Conservation (phyloP, 257 asterid species). For the Penstemon eatonii region DNA sequence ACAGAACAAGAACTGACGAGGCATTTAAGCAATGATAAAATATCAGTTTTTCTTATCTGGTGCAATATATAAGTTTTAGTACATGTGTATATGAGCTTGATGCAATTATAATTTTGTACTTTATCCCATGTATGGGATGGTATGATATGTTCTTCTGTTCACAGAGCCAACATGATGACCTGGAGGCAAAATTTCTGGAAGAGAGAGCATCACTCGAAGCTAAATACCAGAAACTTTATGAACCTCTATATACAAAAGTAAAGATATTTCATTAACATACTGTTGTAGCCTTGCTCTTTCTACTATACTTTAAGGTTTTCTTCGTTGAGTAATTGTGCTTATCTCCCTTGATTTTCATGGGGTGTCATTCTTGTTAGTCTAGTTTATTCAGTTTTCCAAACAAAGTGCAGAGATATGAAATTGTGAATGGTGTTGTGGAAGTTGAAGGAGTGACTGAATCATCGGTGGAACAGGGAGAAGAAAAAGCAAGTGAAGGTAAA, state of each 20-base stretch:
- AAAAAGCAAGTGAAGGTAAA: slow-evolving; percentile 48
- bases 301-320: not conserved
- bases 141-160: slow-evolving; percentile 20
- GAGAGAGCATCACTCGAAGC: slow-evolving; percentile 83
- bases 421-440: slow-evolving; percentile 69
- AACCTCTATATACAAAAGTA: slow-evolving; percentile 67
- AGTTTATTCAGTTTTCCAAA: slow-evolving; percentile 1
- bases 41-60: too few relatives aligned
- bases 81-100: not conserved
- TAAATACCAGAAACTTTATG: slow-evolving; percentile 71
- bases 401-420: slow-evolving; percentile 62
- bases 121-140: not conserved
- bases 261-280: not conserved
- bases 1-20: too few relatives aligned
- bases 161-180: slow-evolving; percentile 74
- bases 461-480: slow-evolving; percentile 41
- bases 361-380: slow-evolving; percentile 12
- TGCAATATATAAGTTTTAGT: not conserved
- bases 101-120: not conserved
- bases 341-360: not conserved
- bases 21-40: too few relatives aligned
- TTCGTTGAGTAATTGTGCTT: not conserved
- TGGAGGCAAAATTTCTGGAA: slow-evolving; percentile 69
- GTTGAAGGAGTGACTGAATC: slow-evolving; percentile 62
- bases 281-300: not conserved